Percentiles rank a stretch among this genome's conserved stretches.
These are phyloP conservation scores for Taphrina deformans DNA, from an alignment of 1,139 yeast species.

Conservation along the genomic window DNA sequence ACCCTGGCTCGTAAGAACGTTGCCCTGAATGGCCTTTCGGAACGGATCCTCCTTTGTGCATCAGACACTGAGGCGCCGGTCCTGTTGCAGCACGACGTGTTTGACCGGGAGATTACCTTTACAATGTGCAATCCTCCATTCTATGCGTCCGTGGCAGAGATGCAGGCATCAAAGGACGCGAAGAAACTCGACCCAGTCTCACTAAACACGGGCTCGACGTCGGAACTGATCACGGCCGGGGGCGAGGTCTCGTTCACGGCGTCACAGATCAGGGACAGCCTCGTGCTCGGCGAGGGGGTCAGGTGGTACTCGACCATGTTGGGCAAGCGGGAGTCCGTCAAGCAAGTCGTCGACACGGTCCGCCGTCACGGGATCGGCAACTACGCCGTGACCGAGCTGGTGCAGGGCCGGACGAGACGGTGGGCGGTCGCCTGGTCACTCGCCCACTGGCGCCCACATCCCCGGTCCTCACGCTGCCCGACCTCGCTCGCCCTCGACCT, in stretches of 20 bases:
- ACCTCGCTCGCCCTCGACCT: background rate
- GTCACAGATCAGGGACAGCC: conserved; percentile 46
- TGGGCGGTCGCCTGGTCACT: conserved; percentile 49
- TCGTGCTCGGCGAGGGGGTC: conserved; percentile 17
- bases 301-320: conserved; percentile 41
- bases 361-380: conserved; percentile 31
- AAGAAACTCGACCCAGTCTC: conserved; percentile 36
- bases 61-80: background rate
- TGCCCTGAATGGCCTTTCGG: conserved; percentile 34
- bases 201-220: conserved; percentile 39
- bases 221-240: conserved; percentile 48
- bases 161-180: conserved; percentile 37
- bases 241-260: conserved; percentile 49
- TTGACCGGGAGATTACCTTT: background rate
- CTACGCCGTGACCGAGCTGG: conserved; percentile 38
- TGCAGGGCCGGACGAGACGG: conserved; percentile 42
- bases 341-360: conserved; percentile 24
- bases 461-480: conserved; percentile 16
- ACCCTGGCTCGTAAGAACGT: conserved; percentile 37
- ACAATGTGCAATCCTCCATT: conserved; percentile 53
- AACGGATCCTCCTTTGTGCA: conserved; percentile 28
- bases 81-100: conserved; percentile 3
- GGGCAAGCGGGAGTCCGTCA: conserved; percentile 39
- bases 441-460: conserved; percentile 31
- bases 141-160: conserved; percentile 45